Percentiles rank a stretch among this genome's conserved stretches.
Evolutionary conservation across 1,284 basidiomycete genomes (phyloP).

Genomic region (Leccinum variabile): DNA sequence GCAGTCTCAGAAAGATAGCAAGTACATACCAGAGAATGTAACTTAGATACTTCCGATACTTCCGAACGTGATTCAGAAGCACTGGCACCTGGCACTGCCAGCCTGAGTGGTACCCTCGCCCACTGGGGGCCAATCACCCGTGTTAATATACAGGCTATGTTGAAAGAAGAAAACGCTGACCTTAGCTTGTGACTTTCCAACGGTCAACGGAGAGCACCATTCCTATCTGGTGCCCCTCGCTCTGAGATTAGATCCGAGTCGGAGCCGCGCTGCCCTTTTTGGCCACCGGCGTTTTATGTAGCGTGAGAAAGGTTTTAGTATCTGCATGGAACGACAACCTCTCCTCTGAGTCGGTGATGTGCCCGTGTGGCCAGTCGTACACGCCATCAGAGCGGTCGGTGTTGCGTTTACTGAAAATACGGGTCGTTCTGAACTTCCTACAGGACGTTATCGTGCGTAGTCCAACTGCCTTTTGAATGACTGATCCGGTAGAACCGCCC

Average conservation of each 20-base stretch:
- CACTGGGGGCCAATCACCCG: too few relatives aligned
- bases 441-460: slow-evolving; percentile 61
- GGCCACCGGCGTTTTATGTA: background rate
- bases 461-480: background rate
- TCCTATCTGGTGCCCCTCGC: too few relatives aligned
- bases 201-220: too few relatives aligned
- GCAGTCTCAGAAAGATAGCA: background rate
- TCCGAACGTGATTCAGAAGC: too few relatives aligned
- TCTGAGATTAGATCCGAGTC: too few relatives aligned
- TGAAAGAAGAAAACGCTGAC: too few relatives aligned
- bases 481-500: slow-evolving; percentile 12
- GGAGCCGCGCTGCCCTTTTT: too few relatives aligned
- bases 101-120: too few relatives aligned
- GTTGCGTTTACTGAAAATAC: background rate
- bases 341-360: slow-evolving; percentile 39
- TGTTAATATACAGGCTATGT: too few relatives aligned
- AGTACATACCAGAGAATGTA: background rate
- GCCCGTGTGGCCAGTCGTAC: slow-evolving; percentile 74
- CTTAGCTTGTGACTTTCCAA: too few relatives aligned
- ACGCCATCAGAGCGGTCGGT: slow-evolving; percentile 61
- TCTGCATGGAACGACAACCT: slow-evolving; percentile 38
- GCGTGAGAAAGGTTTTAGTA: background rate
- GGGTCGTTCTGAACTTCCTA: background rate
- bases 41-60: too few relatives aligned
- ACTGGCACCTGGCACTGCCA: too few relatives aligned